Base-by-base conservation (phyloP, 2,329 filamentous ascomycete species). In the Sporothrix mexicana region DNA sequence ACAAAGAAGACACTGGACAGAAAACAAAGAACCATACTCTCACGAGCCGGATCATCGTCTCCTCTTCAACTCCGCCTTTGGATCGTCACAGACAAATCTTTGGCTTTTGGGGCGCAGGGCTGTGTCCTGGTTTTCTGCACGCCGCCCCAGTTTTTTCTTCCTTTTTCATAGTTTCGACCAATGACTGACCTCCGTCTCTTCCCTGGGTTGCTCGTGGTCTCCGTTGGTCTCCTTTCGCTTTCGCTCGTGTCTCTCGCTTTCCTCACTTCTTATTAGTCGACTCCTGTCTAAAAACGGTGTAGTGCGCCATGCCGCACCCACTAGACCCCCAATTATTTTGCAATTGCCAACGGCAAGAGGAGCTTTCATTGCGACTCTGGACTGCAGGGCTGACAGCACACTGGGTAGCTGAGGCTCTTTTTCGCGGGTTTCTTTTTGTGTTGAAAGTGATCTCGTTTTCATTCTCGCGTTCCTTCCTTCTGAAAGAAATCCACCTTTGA, bases 21-120 rank as follows among this genome's bases (percentile, higher is more conserved):
- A 36, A 36, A 36, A 36, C 30, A 36, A 36, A 36, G 30, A 36
- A 36, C 5, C 30, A 64, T 5, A 12, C 3, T 1, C 36, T 9
- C 36, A 10, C 20, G 3, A 15, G 12, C 36, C 4, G 23, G 36
- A 45, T 64, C 59, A 64, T 1, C 59, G n/a, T 20, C 13, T 62
- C 17, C 36, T 23, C 41, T 23, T 49, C 62, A 23, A 49, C 62
- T 66, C 62, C 62, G 43, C 62, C 62, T 66, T 66, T 66, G 43
- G 20, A 49, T 66, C 62, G 62, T 43, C 43, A 20, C 62, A 47
- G 43, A 25, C 41, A 20, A 23, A 25, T 23, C 36, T 70, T 23
- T 51, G 17, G 57, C 36, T 70, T 23, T 51, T 70, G 17, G 61
- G 43, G 68, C 53, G 64, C 49, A 69, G 47, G 66, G 66, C 66